Evolutionary conservation across 345 rosid genomes (phyloP), one percentile per base, ranked within the genome.

Genomic region (Psidium friedrichsthalianum): DNA sequence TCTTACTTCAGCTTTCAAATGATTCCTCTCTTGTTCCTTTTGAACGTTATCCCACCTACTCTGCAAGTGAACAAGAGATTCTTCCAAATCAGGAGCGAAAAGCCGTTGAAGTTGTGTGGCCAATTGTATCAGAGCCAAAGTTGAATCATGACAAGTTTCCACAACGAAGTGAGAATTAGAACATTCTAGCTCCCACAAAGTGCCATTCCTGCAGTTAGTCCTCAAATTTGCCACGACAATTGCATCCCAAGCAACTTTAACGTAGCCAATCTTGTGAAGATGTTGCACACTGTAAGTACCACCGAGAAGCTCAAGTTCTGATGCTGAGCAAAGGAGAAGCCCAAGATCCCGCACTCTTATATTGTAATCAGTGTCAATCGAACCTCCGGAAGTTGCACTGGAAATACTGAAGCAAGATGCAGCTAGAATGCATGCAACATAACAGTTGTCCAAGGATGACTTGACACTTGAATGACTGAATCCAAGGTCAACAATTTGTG

Each of bases 51-150:
- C 90, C 96, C 98, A 97, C 87, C 99, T 92, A 84, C 91, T 90
- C 91, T 97, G 99, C 88, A 97, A 87, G 91, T 96, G 98, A 86
- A 92, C 92, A 87, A 93, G 87, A 52, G 98, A 92, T 90, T 95
- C 98, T 93, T 97, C 99, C 89, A 94, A 82, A 85, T 95, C 96
- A 86, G 99, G 99, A 83, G 98, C 98, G 91, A 94, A 88, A 82
- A 97, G 87, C 90, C 91, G 94, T 88, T 95, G 98, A 82, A 97
- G 92, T 89, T 95, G 99, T 44, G 94, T 85, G 83, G 90, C 95
- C 94, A 97, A 91, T 74, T 88, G 88, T 84, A 93, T 94, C 91
- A 97, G 90, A 87, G 93, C 99, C 85, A 86, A 87, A 36, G 98
- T 97, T 51, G 96, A 95, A 87, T 97, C 99, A 88, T 92, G 92